These are phyloP conservation scores for Fraxinus platypoda DNA, from an alignment of 305 asterid genomes.

Conservation along the genomic window DNA sequence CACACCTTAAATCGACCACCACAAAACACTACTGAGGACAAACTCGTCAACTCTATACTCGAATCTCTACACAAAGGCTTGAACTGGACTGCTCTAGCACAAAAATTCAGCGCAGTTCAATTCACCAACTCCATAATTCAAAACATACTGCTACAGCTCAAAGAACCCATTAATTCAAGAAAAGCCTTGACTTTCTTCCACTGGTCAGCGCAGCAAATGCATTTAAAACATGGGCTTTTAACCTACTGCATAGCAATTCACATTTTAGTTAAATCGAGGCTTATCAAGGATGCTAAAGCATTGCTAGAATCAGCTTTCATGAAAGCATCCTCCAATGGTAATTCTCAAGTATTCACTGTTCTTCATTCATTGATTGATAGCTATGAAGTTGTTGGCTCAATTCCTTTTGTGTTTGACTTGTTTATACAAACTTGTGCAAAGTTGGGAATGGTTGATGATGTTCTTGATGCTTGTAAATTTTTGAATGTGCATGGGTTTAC, in stretches of 20 bases:
- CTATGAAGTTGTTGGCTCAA: constrained; percentile 49
- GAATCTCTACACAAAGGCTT: constrained; percentile 45
- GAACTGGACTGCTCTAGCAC: constrained; percentile 54
- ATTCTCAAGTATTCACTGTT: constrained; percentile 28
- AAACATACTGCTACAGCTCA: constrained; percentile 53
- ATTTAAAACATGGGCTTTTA: constrained; percentile 45
- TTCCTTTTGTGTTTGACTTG: constrained; percentile 72
- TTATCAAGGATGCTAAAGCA: constrained; percentile 63
- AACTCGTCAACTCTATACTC: constrained; percentile 35
- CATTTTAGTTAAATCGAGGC: constrained; percentile 66
- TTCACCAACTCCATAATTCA: constrained; percentile 36
- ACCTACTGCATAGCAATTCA: constrained; percentile 60
- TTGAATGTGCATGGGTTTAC: constrained; percentile 52
- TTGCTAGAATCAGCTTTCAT: constrained; percentile 54
- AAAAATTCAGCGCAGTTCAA: constrained; percentile 39
- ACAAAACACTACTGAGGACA: constrained; percentile 10
- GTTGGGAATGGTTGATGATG: constrained; percentile 53
- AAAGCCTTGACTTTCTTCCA: constrained; percentile 72
- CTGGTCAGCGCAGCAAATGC: constrained; percentile 52
- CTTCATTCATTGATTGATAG: constrained; percentile 53
- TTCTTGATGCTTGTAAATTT: constrained; percentile 45
- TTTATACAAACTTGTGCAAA: constrained; percentile 69
- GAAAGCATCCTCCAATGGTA: constrained; percentile 14
- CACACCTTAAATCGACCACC: constrained; percentile 22
- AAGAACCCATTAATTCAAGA: constrained; percentile 58